phyloP scores from a whole-genome alignment of 495 filamentous ascomycete genomes.

The Hypoxylon rickii region DNA sequence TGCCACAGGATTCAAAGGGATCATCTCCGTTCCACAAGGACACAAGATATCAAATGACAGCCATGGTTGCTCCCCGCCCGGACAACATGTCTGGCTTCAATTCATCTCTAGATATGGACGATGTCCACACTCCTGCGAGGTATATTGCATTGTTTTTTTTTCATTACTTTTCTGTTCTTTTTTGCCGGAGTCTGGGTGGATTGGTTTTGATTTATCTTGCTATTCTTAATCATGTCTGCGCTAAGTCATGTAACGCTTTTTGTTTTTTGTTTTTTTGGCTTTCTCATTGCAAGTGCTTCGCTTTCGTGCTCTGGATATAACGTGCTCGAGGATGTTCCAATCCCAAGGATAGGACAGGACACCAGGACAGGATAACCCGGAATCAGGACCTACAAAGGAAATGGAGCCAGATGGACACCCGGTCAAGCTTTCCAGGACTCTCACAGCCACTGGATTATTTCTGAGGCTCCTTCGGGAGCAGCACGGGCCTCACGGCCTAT shows the following conservation, averaged over 20 bases:
- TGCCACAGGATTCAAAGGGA: constrained; percentile 39
- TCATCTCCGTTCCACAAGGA: constrained; percentile 32
- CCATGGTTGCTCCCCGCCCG: constrained; percentile 49
- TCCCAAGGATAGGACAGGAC: constrained; percentile 4
- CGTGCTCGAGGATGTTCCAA: constrained; percentile 23
- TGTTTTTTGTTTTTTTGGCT: constrained; percentile 5
- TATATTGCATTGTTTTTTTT: constrained; percentile 49
- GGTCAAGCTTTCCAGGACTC: constrained; percentile 11
- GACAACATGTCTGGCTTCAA: constrained; percentile 55
- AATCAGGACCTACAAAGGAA: constrained; percentile 23
- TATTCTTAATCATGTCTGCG: constrained; percentile 24
- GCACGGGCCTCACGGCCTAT: constrained; percentile 1
- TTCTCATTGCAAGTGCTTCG: constrained; percentile 35
- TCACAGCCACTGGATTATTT: constrained; percentile 12
- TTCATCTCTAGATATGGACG: constrained; percentile 53
- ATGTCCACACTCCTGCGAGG: constrained; percentile 59
- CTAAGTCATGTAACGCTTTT: constrained; percentile 25
- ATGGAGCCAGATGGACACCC: constrained; percentile 32
- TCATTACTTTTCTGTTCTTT: constrained; percentile 32
- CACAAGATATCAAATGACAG: constrained; percentile 47
- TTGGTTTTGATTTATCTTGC: constrained; percentile 17
- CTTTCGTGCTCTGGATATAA: constrained; percentile 22
- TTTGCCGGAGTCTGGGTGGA: constrained; percentile 36
- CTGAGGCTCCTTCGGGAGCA: constrained; percentile 21
- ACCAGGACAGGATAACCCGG: constrained; percentile 22